Evolutionary conservation across 768 basidiomycete genomes (phyloP).

Genomic region (Collybia sp.): DNA sequence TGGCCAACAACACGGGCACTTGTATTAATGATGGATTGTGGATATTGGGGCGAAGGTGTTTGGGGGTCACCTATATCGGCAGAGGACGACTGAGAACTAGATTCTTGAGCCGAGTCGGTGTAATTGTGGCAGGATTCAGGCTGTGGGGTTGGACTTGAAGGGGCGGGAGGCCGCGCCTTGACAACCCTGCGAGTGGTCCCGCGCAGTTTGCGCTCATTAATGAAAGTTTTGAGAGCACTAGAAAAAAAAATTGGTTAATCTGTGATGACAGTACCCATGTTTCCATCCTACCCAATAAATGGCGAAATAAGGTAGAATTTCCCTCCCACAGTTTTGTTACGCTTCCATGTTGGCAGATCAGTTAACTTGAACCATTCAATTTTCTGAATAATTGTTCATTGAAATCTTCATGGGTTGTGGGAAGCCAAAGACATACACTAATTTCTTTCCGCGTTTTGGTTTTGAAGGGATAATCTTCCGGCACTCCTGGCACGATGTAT

Average conservation of each 20-base stretch:
- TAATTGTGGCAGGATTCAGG: background rate
- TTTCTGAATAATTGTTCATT: constrained; percentile 48
- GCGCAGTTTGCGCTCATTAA: constrained; percentile 58
- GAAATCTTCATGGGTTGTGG: constrained; percentile 3
- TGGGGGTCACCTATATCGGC: constrained; percentile 56
- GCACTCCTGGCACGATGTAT: constrained; percentile 84
- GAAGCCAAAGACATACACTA: constrained; percentile 67
- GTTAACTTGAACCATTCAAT: constrained; percentile 93
- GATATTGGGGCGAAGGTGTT: constrained; percentile 59
- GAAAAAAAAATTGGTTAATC: constrained; percentile 5
- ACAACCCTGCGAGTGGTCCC: constrained; percentile 32
- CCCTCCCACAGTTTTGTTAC: constrained; percentile 59
- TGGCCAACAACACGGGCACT: constrained; percentile 28
- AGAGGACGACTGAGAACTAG: constrained; percentile 64
- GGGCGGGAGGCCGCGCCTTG: constrained; percentile 14
- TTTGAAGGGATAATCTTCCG: constrained; percentile 85
- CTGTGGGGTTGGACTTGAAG: background rate
- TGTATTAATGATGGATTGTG: constrained; percentile 31
- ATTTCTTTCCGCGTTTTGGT: constrained; percentile 98
- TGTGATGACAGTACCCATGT: too few relatives aligned
- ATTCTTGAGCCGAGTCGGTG: constrained; percentile 44
- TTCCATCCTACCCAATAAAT: constrained; percentile 69
- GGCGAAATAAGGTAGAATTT: constrained; percentile 96
- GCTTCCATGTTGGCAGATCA: constrained; percentile 92
- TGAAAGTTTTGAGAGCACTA: constrained; percentile 64